These are phyloP conservation scores for Hyphopichia burtonii DNA, from an alignment of 1,139 yeast genomes.

Conservation along the genomic window DNA sequence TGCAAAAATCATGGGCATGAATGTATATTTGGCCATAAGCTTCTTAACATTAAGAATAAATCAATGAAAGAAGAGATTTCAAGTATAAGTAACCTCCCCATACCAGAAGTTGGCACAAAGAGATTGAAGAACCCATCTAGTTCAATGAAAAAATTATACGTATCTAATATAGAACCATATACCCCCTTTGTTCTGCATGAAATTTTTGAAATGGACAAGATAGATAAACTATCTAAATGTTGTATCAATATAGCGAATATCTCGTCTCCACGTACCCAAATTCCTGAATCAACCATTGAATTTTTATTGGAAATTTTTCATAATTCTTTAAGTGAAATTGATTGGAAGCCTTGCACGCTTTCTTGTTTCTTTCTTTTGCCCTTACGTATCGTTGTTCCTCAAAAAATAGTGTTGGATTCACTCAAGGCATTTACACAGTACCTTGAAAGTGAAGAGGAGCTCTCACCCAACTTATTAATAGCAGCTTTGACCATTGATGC, in stretches of 20 bases:
- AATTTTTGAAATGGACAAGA: constrained; percentile 6
- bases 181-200: constrained; percentile 18
- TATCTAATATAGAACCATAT: constrained; percentile 15
- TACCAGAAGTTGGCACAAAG: neutral
- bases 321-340: constrained; percentile 8
- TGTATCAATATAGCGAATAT: constrained; percentile 18
- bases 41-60: constrained; percentile 10
- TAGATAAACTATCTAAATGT: constrained; percentile 15
- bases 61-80: constrained; percentile 7
- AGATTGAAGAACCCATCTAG: neutral
- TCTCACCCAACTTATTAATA: constrained; percentile 13
- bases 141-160: constrained; percentile 8
- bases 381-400: constrained; percentile 11
- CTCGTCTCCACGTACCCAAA: constrained; percentile 10
- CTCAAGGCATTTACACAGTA: constrained; percentile 13
- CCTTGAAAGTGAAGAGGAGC: constrained; percentile 3
- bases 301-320: constrained; percentile 11
- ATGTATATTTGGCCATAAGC: constrained; percentile 20
- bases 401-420: constrained; percentile 7
- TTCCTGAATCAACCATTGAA: constrained; percentile 13
- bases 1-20: constrained; percentile 14
- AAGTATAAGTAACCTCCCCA: no score
- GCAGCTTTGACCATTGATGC: constrained; percentile 21
- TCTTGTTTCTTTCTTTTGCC: constrained; percentile 20
- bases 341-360: constrained; percentile 14